Base-by-base conservation (phyloP, 1,284 basidiomycete species). In the Golubevia sp. region DNA sequence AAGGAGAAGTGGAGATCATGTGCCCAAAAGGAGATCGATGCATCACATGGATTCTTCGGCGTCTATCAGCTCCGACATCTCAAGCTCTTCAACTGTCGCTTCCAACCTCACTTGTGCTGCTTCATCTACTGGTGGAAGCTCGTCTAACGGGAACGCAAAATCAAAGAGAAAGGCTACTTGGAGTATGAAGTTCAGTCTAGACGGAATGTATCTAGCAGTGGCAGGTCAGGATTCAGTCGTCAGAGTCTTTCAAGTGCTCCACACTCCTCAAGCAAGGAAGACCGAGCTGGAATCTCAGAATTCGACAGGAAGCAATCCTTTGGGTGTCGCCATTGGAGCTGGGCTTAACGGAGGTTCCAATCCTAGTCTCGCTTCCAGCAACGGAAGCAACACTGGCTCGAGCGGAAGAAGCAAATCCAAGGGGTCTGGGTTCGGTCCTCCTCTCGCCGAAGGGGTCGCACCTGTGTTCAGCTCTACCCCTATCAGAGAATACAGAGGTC, bases 401-500 rank as follows among this genome's bases (percentile, higher is more conserved):
- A 44, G 11, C 18, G 38, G 38, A 44, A 44, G 18, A 18, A 44
- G 38, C 18, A 44, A 44, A 18, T 13, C 13, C 18, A 44, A 44
- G 18, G 18, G 38, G 11, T 44, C 38, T 13, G 38, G 38, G 11
- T 44, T 44, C 18, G 38, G 38, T 44, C 38, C 38, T 44, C 38
- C 38, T 44, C 38, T 18, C 18, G 38, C 38, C 18, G 38, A 44
- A 44, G 38, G 38, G 18, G 18, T 44, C 38, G 38, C 66, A 1
- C 73, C 70, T 6, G 71, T 75, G 38, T 74, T 77, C 59, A 56
- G 64, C 13, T 59, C 73, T 2, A 50, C 60, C 3, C 85, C 85
- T 5, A 54, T 82, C 2, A 66, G 75, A 25, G 73, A 80, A 53
- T 84, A 76, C 52, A 51, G 56, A 15, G 83, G 82, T 0, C 85